Evolutionary conservation across 495 filamentous ascomycete species (phyloP), one percentile per base, ranked within the genome.

Genomic region (Schizothecium vesticola): DNA sequence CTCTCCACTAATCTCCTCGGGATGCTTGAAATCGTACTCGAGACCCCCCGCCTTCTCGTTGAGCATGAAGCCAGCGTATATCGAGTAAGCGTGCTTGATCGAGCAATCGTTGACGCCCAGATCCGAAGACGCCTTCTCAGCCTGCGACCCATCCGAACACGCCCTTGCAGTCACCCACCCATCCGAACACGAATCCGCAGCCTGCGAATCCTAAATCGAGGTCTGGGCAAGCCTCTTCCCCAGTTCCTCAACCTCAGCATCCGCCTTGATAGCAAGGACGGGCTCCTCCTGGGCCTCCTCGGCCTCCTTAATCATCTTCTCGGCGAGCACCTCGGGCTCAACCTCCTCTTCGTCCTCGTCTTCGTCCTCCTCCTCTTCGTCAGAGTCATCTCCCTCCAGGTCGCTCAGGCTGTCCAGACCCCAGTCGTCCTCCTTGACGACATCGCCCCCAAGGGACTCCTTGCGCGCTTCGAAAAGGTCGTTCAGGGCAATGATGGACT

Each of bases 371-470:
- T 91, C 90, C 23, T 92, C 90, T 7, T 51, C 43, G 16, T 90
- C 86, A 2, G 89, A 85, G 69, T 92, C 90, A 59, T 91, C 89
- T 19, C 43, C 43, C 74, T 94, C 92, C 7, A 95, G 84, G 71
- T 95, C 92, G 73, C 90, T 90, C 61, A 96, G 83, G 73, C 91
- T 91, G 77, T 96, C 93, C 26, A 96, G 69, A 43, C 93, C 93
- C 93, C 92, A 96, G 28, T 86, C 82, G 64, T 91, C 88, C 67
- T 88, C 86, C n/a, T 82, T 74, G 26, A 87, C 76, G 25, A 89
- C 75, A 31, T 87, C 84, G 28, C 84, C 86, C 19, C 80, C 85
- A 65, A 88, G 80, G 68, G 86, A 82, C 70, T 89, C 87, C 78
- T 91, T 88, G 36, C 83, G 82, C 62, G 83, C 80, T 65, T 87